Percentiles rank a stretch among this genome's conserved stretches.
Conservation (phyloP, 2,329 filamentous ascomycete species). For the Microascus cirrosus region DNA sequence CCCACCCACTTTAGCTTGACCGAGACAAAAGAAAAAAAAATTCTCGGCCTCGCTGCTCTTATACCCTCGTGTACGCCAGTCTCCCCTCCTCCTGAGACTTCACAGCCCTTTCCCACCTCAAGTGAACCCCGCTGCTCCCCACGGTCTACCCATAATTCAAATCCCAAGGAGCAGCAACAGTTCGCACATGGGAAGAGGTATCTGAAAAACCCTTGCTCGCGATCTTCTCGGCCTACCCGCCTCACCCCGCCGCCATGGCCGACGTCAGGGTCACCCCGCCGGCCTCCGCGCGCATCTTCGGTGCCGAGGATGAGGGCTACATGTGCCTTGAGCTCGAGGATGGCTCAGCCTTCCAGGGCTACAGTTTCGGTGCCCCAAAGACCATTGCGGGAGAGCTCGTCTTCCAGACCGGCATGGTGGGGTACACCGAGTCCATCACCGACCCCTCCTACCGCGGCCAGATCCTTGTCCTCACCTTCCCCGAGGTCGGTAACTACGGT, state of each 20-base stretch:
- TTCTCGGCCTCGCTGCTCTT: constrained; percentile 9
- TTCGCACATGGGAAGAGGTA: constrained; percentile 2
- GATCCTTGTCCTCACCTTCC: constrained; percentile 94
- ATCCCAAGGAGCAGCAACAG: not conserved
- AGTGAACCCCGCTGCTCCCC: not conserved
- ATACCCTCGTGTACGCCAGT: constrained; percentile 6
- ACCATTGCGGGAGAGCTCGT: constrained; percentile 94
- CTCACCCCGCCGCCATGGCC: constrained; percentile 15
- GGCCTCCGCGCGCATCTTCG: constrained; percentile 48
- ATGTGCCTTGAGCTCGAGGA: constrained; percentile 89
- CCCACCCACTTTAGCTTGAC: not conserved
- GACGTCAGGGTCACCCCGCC: constrained; percentile 31
- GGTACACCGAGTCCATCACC: constrained; percentile 88
- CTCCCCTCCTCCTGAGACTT: not conserved
- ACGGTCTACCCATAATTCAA: not conserved
- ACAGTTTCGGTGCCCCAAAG: constrained; percentile 92
- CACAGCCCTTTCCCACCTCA: not conserved
- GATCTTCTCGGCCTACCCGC: not conserved
- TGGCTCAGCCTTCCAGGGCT: constrained; percentile 82
- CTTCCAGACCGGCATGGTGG: constrained; percentile 99
- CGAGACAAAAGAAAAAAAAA: constrained; percentile 14
- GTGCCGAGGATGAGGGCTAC: constrained; percentile 44
- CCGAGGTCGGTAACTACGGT: constrained; percentile 93
- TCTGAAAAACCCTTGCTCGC: constrained; percentile 2
- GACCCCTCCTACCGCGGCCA: constrained; percentile 84